Conservation (phyloP, 306 rosid species). For the Castanospermum australe region DNA sequence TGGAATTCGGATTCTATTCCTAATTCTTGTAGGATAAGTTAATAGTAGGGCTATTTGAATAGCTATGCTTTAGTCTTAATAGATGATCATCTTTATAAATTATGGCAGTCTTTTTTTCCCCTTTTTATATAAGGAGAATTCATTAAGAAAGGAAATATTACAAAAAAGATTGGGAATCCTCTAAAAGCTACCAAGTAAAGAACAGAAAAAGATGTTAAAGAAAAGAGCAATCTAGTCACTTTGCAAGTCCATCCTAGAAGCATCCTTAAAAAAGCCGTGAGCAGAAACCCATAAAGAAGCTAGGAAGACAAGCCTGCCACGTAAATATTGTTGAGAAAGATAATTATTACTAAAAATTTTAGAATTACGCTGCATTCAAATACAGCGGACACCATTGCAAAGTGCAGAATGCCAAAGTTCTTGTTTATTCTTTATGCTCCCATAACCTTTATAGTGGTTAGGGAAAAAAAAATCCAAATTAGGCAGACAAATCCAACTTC, state of each 20-base stretch:
- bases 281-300: neutral
- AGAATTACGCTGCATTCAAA: neutral
- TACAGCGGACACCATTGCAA: neutral
- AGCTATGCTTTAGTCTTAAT: neutral
- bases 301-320: neutral
- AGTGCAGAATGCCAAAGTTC: neutral
- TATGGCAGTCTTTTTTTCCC: neutral
- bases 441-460: neutral
- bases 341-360: neutral
- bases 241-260: neutral
- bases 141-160: neutral
- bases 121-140: neutral
- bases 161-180: neutral
- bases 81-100: neutral
- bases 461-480: neutral
- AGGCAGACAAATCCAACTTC: neutral
- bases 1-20: neutral
- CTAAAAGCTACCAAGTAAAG: neutral
- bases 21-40: neutral
- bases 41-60: neutral
- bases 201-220: neutral
- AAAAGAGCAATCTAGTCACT: neutral
- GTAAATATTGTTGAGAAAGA: neutral
- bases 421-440: neutral
- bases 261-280: neutral